Base-by-base conservation (phyloP, 768 basidiomycete species). In the Dentipellis sp. region DNA sequence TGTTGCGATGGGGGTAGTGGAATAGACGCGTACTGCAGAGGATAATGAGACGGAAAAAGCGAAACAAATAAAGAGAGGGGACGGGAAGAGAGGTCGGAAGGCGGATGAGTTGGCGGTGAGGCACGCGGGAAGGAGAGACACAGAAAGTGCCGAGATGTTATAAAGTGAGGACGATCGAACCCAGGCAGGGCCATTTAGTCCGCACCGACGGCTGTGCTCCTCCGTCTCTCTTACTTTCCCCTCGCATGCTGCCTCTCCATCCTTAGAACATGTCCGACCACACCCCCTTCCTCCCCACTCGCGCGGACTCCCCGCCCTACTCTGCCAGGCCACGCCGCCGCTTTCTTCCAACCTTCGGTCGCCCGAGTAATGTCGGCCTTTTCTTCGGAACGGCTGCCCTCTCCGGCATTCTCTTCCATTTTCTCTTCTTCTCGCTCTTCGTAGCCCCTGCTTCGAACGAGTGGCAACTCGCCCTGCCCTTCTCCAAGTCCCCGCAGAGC, bases 331-430 rank as follows among this genome's bases (percentile, higher is more conserved):
- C 55, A 14, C 59, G 59, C 50, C 52, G 47, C 29, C 50, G 54
- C 16, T 6, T 16, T 3, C 35, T 45, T 21, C 9, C 56, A 40
- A 52, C 38, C 37, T 17, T 53, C 0, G 38, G 37, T 11, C 39
- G 53, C 54, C 4, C 12, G 23, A 22, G 47, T 4, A 21, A 34
- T 34, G 10, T 45, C 1, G 40, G 50, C 19, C 5, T 56, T 16
- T 50, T 56, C 37, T 35, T 58, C 17, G 34, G 23, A 40, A 55
- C 34, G 54, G 34, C 60, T 22, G 11, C 50, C 11, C 38, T 60
- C 14, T 19, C 52, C 1, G 22, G 50, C 37, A n/a, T 62, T 0
- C 1, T 62, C 11, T 40, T 57, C 9, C 60, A 60, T 21, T 29
- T 48, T 10, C 22, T 52, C 0, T 21, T 57, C 48, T 34, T 55